Evolutionary conservation across 2,329 filamentous ascomycete genomes (phyloP).

Genomic region (Spiromastix sp.): DNA sequence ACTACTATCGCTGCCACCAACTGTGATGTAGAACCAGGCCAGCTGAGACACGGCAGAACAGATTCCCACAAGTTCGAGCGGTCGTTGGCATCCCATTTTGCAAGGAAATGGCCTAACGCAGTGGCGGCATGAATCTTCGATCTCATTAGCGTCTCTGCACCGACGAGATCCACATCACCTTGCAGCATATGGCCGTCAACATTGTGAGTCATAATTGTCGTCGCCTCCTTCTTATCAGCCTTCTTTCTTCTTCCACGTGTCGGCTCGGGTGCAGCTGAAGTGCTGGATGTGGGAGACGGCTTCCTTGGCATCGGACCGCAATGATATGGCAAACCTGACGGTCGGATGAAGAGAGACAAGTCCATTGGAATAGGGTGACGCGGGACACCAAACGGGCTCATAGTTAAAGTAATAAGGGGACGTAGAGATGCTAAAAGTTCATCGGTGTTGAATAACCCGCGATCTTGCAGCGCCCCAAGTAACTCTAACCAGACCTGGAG

Average conservation of each 20-base stretch:
- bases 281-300: conserved; percentile 28
- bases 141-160: conserved; percentile 75
- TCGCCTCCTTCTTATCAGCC: conserved; percentile 70
- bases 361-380: conserved; percentile 91
- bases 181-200: conserved; percentile 97
- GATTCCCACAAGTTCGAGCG: conserved; percentile 47
- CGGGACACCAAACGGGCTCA: conserved; percentile 86
- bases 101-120: conserved; percentile 78
- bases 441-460: conserved; percentile 54
- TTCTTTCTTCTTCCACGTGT: conserved; percentile 69
- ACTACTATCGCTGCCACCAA: conserved; percentile 72
- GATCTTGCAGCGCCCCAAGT: conserved; percentile 53
- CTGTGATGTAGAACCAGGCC: conserved; percentile 74
- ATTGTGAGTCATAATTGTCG: conserved; percentile 66
- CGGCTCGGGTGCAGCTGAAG: conserved; percentile 42
- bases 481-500: conserved; percentile 79
- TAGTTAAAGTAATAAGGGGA: conserved; percentile 70
- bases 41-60: conserved; percentile 60
- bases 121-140: conserved; percentile 80
- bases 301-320: conserved; percentile 29
- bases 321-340: conserved; percentile 77
- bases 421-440: conserved; percentile 63
- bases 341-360: conserved; percentile 76
- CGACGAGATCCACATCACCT: conserved; percentile 90
- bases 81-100: conserved; percentile 54